Percentiles rank a stretch among this genome's conserved stretches.
Conservation (phyloP, 148 eudicot species). For the Vaccinium vitisidaea region DNA sequence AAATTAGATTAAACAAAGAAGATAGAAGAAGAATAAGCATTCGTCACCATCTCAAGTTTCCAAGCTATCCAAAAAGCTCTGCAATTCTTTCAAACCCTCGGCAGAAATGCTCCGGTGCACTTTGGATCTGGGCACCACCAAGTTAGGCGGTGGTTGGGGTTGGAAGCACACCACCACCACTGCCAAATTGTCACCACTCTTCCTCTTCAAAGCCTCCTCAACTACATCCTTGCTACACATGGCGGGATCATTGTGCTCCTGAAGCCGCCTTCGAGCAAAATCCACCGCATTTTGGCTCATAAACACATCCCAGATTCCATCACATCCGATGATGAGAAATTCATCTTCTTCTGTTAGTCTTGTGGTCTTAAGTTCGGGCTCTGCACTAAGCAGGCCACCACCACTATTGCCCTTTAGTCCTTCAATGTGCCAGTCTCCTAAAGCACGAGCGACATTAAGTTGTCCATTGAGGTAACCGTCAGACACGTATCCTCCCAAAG, state of each 20-base stretch:
- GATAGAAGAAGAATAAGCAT: neutral
- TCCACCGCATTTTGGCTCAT: constrained; percentile 91
- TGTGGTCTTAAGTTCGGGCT: constrained; percentile 74
- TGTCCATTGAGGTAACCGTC: constrained; percentile 95
- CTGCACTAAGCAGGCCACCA: constrained; percentile 73
- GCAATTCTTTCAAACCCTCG: constrained; percentile 82
- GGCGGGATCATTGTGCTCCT: constrained; percentile 80
- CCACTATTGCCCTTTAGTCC: constrained; percentile 52
- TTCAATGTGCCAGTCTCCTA: constrained; percentile 94
- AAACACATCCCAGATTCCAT: constrained; percentile 92
- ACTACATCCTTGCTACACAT: constrained; percentile 79
- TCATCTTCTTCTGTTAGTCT: constrained; percentile 79
- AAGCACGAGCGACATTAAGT: constrained; percentile 83
- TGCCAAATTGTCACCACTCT: constrained; percentile 75
- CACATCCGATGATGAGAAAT: constrained; percentile 86
- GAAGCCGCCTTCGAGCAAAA: constrained; percentile 82
- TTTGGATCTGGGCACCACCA: constrained; percentile 55
- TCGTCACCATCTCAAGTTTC: constrained; percentile 44
- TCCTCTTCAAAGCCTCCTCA: constrained; percentile 79
- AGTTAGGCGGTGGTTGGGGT: constrained; percentile 61
- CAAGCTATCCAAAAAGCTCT: constrained; percentile 72
- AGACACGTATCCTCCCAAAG: constrained; percentile 70
- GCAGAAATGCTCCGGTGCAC: constrained; percentile 89
- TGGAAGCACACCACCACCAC: constrained; percentile 86
- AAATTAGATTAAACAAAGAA: neutral